Percentiles rank a stretch among this genome's conserved stretches.
Evolutionary conservation across 257 asterid species (phyloP).

Genomic region (Primulina tabacum): DNA sequence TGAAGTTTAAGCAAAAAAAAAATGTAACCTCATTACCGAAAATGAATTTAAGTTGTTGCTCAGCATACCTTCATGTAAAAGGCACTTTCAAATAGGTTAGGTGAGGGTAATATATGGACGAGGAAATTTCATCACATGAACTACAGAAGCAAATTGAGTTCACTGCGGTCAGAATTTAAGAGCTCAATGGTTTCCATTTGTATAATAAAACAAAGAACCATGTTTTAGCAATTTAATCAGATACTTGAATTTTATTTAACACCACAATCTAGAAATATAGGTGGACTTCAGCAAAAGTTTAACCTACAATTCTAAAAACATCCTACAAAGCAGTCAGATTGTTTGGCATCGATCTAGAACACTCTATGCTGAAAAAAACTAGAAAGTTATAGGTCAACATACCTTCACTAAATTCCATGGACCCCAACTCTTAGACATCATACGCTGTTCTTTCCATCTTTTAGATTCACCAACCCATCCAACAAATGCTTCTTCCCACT

Average conservation of each 20-base stretch:
- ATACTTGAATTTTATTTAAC: constrained; percentile 15
- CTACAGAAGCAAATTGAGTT: background rate
- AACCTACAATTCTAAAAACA: no score
- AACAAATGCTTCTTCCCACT: constrained; percentile 87
- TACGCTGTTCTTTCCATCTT: constrained; percentile 52
- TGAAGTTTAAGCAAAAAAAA: no score
- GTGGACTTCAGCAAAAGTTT: constrained; percentile 5
- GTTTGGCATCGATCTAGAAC: background rate
- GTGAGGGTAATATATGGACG: background rate
- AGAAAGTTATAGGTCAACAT: constrained; percentile 25
- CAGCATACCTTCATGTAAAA: no score
- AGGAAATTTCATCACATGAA: background rate
- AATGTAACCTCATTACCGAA: no score
- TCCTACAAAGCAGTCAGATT: background rate
- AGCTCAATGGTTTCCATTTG: background rate
- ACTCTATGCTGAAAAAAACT: no score
- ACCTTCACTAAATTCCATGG: constrained; percentile 89
- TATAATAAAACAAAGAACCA: background rate
- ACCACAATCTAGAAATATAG: constrained; percentile 1
- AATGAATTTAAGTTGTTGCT: no score
- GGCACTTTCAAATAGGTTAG: background rate
- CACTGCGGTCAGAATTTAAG: background rate
- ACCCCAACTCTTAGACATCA: constrained; percentile 60
- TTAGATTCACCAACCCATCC: constrained; percentile 65
- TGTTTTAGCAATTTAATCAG: constrained; percentile 8